Percentiles rank a stretch among this genome's conserved stretches.
phyloP scores from a whole-genome alignment of 805 yeast species.

The Suhomyces vadensis region DNA sequence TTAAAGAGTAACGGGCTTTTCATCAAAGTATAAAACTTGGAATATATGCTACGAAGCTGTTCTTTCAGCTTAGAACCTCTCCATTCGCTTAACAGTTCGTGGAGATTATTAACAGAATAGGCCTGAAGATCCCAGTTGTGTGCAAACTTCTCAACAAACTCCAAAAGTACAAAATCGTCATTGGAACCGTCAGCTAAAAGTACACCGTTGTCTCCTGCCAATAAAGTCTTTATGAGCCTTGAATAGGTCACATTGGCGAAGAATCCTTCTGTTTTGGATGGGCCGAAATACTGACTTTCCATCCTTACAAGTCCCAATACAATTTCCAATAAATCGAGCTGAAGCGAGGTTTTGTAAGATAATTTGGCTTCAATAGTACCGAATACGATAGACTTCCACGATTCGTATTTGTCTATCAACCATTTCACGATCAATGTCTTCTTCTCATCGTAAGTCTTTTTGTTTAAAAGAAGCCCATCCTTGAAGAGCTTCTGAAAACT shows the following conservation, averaged over 20 bases:
- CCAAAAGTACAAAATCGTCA: conserved; percentile 50
- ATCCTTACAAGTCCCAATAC: conserved; percentile 54
- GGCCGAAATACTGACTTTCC: conserved; percentile 56
- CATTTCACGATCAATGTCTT: conserved; percentile 56
- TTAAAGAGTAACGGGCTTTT: conserved; percentile 27
- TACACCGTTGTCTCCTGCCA: conserved; percentile 34
- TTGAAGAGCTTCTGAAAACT: conserved; percentile 51
- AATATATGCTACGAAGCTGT: conserved; percentile 25
- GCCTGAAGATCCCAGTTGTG: conserved; percentile 77
- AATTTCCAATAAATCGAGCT: conserved; percentile 54
- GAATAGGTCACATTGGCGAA: conserved; percentile 62
- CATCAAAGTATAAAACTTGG: conserved; percentile 43
- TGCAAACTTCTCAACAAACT: conserved; percentile 55
- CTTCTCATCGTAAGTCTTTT: conserved; percentile 42
- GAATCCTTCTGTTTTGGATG: conserved; percentile 50
- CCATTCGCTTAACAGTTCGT: conserved; percentile 22
- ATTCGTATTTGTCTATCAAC: conserved; percentile 59
- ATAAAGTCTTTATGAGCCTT: conserved; percentile 35
- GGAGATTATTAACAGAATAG: conserved; percentile 60
- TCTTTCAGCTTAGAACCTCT: conserved; percentile 17
- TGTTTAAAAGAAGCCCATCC: conserved; percentile 39
- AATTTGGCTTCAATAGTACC: conserved; percentile 40
- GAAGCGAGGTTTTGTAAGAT: conserved; percentile 51
- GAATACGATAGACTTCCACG: conserved; percentile 49
- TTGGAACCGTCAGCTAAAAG: conserved; percentile 48